Evolutionary conservation across 345 rosid genomes (phyloP).

Genomic region (Camelina sativa): DNA sequence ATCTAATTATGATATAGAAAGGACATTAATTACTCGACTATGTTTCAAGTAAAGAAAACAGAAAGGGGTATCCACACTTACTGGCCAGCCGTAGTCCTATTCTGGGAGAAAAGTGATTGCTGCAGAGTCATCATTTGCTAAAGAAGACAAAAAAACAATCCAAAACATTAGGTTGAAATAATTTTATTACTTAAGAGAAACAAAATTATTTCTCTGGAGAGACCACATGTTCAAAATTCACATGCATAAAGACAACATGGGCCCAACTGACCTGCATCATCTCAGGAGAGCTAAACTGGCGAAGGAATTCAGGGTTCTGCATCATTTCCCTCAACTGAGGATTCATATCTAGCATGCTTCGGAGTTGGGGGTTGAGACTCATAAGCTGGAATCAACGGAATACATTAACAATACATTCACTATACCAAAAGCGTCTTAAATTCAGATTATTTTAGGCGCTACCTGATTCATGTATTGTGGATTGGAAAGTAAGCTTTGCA

Average conservation of each 20-base stretch:
- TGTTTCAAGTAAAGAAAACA: not conserved
- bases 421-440: conserved; percentile 3
- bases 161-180: conserved; percentile 16
- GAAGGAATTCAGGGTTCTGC: conserved; percentile 86
- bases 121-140: conserved; percentile 67
- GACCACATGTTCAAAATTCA: conserved; percentile 7
- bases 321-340: conserved; percentile 85
- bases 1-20: not conserved
- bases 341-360: conserved; percentile 62
- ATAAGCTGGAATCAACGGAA: conserved; percentile 51
- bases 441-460: conserved; percentile 2
- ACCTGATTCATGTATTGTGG: conserved; percentile 91
- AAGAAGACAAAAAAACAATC: conserved; percentile 3
- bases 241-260: conserved; percentile 20
- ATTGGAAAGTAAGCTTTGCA: conserved; percentile 76
- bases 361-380: conserved; percentile 64
- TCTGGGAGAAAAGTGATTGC: conserved; percentile 68
- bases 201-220: not conserved
- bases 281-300: conserved; percentile 76
- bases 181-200: not conserved
- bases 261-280: conserved; percentile 66
- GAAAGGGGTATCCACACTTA: conserved; percentile 46
- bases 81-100: conserved; percentile 62
- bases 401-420: not conserved
- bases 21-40: not conserved